Base-by-base conservation (phyloP, 805 yeast genomes). In the Torulaspora indica region DNA sequence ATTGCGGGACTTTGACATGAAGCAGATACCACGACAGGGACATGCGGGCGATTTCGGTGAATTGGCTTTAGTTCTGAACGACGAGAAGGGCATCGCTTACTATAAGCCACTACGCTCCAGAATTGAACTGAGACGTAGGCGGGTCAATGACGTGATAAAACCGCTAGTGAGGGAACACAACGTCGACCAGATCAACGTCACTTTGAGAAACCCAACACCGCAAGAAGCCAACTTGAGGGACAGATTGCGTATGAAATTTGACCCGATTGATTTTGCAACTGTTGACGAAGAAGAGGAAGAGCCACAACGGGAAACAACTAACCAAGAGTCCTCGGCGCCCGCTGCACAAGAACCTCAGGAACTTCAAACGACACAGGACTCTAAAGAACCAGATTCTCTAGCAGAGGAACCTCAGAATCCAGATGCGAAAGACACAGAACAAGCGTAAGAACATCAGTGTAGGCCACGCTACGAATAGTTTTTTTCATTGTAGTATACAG, bases 61-160 rank as follows among this genome's bases (percentile, higher is more conserved):
- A 64, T 63, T 90, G 50, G 79, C 84, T 1, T 68, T 90, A 37
- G 76, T 80, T 35, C 78, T 86, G 53, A 71, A 72, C 45, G 60
- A 67, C 22, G 78, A 73, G 36, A 74, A 71, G 40, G 76, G 75
- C 37, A 72, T 77, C 7, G 95, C 88, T 3, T 77, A 75, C 55
- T 93, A 84, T 61, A 78, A 84, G 47, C 96, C 97, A 7, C 69
- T 91, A 13, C 70, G 76, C 10, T 88, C 90, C 28, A 80, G 82
- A 54, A 74, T 87, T 34, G 93, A 83, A 53, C 77, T 93, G 60
- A 88, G 85, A 69, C 83, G 91, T 61, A 81, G 95, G 62, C 79
- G 96, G 65, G 78, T 88, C 10, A 82, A 63, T 44, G 68, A 65
- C 33, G 57, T 63, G 15, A 49, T 65, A 12, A 64, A 55, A 43